Evolutionary conservation across 768 basidiomycete genomes (phyloP).

Genomic region (Xanthoconium purpureum): DNA sequence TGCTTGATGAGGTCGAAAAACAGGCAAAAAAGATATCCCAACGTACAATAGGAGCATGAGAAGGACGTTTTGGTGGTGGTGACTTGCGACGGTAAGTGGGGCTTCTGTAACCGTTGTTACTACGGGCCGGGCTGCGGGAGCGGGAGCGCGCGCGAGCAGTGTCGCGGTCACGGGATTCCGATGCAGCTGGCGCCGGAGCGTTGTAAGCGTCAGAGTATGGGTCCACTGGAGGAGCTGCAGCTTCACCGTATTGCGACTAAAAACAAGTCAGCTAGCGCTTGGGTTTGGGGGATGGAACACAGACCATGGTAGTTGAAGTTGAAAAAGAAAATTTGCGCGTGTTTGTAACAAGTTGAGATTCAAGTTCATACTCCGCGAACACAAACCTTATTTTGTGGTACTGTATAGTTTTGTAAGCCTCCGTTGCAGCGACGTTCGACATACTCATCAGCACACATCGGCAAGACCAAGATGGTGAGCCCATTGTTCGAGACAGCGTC

Average conservation of each 20-base stretch:
- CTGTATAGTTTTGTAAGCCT: slow-evolving; percentile 73
- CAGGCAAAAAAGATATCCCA: background rate
- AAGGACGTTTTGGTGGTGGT: slow-evolving; percentile 57
- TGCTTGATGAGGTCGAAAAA: slow-evolving; percentile 34
- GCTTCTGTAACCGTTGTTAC: slow-evolving; percentile 54
- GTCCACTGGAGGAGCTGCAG: slow-evolving; percentile 58
- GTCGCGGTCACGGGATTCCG: slow-evolving; percentile 53
- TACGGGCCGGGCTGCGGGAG: slow-evolving; percentile 63
- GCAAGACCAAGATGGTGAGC: slow-evolving; percentile 82
- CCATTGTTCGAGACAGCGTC: slow-evolving; percentile 39
- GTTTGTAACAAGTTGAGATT: slow-evolving; percentile 38
- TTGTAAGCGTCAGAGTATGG: slow-evolving; percentile 83
- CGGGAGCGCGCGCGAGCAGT: slow-evolving; percentile 65
- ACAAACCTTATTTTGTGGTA: slow-evolving; percentile 37
- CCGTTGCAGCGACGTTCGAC: slow-evolving; percentile 34
- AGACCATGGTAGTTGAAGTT: slow-evolving; percentile 71
- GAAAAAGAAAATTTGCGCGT: slow-evolving; percentile 41
- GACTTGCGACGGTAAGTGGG: slow-evolving; percentile 58
- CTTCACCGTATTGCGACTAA: slow-evolving; percentile 61
- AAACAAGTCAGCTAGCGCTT: background rate
- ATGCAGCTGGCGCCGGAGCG: slow-evolving; percentile 51
- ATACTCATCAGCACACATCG: slow-evolving; percentile 48
- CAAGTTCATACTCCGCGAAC: slow-evolving; percentile 28
- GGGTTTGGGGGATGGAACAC: slow-evolving; percentile 14
- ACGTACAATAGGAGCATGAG: slow-evolving; percentile 75